A percentile compares a stretch with the other conserved stretches of the same genome.
phyloP scores from a whole-genome alignment of 2,329 filamentous ascomycete genomes.

The Diaporthe vaccinii region DNA sequence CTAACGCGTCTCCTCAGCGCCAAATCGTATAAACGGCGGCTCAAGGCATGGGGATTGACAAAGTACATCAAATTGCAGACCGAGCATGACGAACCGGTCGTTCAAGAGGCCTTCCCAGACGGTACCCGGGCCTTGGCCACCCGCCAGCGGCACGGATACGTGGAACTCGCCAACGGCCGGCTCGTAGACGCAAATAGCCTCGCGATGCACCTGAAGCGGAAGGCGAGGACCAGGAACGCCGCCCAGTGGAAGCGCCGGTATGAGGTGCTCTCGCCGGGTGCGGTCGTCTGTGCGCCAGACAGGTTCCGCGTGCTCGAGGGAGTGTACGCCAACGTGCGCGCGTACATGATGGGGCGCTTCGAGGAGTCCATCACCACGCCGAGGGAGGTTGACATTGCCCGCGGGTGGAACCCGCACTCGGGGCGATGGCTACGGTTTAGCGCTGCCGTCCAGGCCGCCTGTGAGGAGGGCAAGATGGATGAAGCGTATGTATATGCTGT shows the following conservation, averaged over 20 bases:
- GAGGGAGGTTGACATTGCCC: neutral
- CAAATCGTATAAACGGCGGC: constrained; percentile 6
- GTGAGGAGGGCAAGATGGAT: neutral
- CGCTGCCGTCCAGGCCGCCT: neutral
- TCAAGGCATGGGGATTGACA: constrained; percentile 1
- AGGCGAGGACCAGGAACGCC: neutral
- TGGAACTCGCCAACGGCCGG: neutral
- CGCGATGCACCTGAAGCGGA: constrained; percentile 9
- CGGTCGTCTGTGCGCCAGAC: neutral
- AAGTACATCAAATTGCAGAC: constrained; percentile 3
- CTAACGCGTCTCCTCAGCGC: neutral
- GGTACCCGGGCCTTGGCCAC: neutral
- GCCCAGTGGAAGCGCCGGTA: neutral
- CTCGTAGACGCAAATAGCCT: neutral
- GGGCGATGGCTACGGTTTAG: constrained; percentile 7
- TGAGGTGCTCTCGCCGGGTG: neutral
- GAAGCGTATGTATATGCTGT: neutral
- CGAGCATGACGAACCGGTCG: neutral
- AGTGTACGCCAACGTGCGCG: neutral
- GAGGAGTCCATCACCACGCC: neutral
- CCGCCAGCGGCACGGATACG: neutral
- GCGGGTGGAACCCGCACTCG: neutral
- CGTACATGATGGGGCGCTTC: neutral
- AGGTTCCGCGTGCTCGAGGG: constrained; percentile 8
- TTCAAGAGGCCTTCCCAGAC: neutral